phyloP scores from a whole-genome alignment of 2,329 filamentous ascomycete species.

The Dactylellina cionopaga region DNA sequence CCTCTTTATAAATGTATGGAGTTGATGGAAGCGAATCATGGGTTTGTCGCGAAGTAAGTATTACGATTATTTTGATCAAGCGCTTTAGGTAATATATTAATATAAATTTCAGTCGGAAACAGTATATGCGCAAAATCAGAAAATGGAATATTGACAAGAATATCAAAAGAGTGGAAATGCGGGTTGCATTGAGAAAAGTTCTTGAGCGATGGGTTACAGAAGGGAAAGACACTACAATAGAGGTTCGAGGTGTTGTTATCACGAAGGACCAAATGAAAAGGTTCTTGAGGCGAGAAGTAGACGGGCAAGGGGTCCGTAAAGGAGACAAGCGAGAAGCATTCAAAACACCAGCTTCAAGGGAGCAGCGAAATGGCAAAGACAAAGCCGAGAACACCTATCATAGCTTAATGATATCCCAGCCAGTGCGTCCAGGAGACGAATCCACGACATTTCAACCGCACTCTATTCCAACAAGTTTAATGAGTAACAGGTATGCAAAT shows the following conservation, averaged over 20 bases:
- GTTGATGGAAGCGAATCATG: background rate
- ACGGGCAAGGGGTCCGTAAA: too few relatives aligned
- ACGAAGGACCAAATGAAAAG: background rate
- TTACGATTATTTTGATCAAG: background rate
- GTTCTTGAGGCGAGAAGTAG: background rate
- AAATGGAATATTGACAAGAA: slow-evolving; percentile 14
- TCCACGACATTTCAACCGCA: background rate
- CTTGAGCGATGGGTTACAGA: background rate
- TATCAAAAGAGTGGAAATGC: slow-evolving; percentile 2
- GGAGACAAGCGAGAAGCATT: background rate
- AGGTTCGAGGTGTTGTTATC: slow-evolving; percentile 9
- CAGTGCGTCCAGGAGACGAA: background rate
- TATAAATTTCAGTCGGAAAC: background rate
- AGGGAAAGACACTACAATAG: background rate
- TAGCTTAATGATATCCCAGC: too few relatives aligned
- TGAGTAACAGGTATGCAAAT: background rate
- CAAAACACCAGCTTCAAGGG: background rate
- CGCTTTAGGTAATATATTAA: slow-evolving; percentile 1
- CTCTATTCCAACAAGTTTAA: background rate
- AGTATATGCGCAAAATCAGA: slow-evolving; percentile 5
- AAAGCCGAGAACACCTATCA: too few relatives aligned
- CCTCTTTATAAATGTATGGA: slow-evolving; percentile 5
- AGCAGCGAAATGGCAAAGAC: background rate
- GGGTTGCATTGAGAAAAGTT: slow-evolving; percentile 5
- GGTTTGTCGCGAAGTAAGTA: slow-evolving; percentile 3